A percentile compares a stretch with the other conserved stretches of the same genome.
These are phyloP conservation scores for Corchorus capsularis DNA, from an alignment of 345 rosid species.

Conservation along the genomic window DNA sequence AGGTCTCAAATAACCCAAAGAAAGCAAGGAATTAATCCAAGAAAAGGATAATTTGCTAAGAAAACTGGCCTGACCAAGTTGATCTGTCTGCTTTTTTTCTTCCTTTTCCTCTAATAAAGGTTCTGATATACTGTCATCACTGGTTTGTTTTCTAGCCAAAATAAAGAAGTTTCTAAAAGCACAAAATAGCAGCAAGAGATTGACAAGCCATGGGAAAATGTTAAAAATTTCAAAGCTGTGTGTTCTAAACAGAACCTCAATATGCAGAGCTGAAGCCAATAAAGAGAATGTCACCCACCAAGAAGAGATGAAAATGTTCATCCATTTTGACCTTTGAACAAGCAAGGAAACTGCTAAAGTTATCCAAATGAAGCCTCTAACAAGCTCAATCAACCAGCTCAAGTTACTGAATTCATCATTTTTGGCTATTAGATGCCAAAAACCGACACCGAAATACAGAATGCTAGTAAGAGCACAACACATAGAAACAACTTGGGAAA, in stretches of 20 bases:
- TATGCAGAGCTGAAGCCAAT: slow-evolving; percentile 45
- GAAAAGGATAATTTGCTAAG: slow-evolving; percentile 56
- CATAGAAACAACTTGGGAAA: slow-evolving; percentile 38
- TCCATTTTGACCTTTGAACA: slow-evolving; percentile 48
- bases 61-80: slow-evolving; percentile 46
- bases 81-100: slow-evolving; percentile 24
- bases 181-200: slow-evolving; percentile 57
- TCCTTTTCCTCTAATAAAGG: slow-evolving; percentile 43
- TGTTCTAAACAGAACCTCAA: slow-evolving; percentile 37
- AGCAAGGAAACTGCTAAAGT: slow-evolving; percentile 63
- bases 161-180: slow-evolving; percentile 43
- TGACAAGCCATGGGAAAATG: slow-evolving; percentile 47
- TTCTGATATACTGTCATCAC: slow-evolving; percentile 41
- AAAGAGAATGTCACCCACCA: slow-evolving; percentile 77
- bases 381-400: slow-evolving; percentile 39
- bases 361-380: slow-evolving; percentile 61
- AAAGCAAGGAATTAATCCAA: slow-evolving; percentile 67
- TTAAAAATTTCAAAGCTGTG: slow-evolving; percentile 37
- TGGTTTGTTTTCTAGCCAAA: slow-evolving; percentile 16
- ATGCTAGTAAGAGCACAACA: slow-evolving; percentile 51
- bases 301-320: slow-evolving; percentile 35
- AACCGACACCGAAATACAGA: slow-evolving; percentile 35
- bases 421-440: slow-evolving; percentile 37
- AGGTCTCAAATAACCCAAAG: slow-evolving; percentile 59
- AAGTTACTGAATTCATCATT: slow-evolving; percentile 12